These are phyloP conservation scores for Pontederia paniculata DNA, from an alignment of 176 grass and related monocot genomes.

Conservation along the genomic window DNA sequence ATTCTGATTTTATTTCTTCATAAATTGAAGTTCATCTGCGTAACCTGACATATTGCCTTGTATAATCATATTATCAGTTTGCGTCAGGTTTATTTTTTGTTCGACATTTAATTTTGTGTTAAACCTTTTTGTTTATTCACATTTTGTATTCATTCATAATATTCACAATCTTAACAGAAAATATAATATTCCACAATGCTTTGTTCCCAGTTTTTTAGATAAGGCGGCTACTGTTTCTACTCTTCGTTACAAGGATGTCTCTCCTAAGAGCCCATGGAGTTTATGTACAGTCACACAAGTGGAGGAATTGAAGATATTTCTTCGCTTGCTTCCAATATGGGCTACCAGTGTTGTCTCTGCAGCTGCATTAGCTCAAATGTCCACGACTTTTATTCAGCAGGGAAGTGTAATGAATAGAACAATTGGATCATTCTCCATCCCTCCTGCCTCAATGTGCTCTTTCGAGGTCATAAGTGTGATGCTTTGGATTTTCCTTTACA, in stretches of 20 bases:
- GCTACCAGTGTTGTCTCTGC: slow-evolving; percentile 48
- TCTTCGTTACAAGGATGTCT: slow-evolving; percentile 24
- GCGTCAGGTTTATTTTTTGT: too few species aligned
- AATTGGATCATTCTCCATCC: slow-evolving; percentile 40
- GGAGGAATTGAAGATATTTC: slow-evolving; percentile 74
- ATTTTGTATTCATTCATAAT: neutral
- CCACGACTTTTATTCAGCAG: slow-evolving; percentile 84
- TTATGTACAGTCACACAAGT: slow-evolving; percentile 57
- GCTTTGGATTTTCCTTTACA: slow-evolving; percentile 51
- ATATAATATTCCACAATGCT: neutral
- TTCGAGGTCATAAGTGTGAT: slow-evolving; percentile 70
- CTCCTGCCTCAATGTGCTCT: slow-evolving; percentile 58
- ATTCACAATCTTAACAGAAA: neutral
- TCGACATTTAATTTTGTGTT: too few species aligned
- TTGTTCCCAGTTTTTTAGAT: slow-evolving; percentile 49
- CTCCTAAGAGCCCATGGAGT: slow-evolving; percentile 26
- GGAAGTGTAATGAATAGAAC: slow-evolving; percentile 61
- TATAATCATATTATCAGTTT: too few species aligned
- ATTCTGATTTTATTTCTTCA: too few species aligned
- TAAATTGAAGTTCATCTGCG: too few species aligned
- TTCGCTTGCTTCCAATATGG: slow-evolving; percentile 74
- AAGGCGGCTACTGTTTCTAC: slow-evolving; percentile 63
- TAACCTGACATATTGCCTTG: too few species aligned
- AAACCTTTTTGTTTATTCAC: neutral
- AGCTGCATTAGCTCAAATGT: slow-evolving; percentile 52